phyloP scores from a whole-genome alignment of 371 early-diverging fungal species.

The Mucor indicus region DNA sequence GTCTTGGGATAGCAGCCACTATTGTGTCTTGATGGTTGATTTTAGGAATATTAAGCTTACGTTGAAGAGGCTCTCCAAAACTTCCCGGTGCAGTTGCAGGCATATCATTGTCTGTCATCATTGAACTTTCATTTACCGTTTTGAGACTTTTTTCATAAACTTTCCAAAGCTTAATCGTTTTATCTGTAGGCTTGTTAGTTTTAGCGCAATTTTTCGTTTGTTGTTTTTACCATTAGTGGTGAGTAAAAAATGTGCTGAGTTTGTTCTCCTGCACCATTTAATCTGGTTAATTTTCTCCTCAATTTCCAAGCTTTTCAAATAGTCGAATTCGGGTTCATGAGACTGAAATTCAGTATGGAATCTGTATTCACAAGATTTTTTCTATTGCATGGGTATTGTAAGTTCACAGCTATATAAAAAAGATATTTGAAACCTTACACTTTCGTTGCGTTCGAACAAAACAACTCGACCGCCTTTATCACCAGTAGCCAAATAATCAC shows the following conservation, averaged over 20 bases:
- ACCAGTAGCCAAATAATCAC: conserved; percentile 96
- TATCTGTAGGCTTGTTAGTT: conserved; percentile 61
- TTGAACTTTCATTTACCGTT: conserved; percentile 85
- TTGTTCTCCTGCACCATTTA: conserved; percentile 94
- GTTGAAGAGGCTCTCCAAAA: background rate
- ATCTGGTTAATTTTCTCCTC: conserved; percentile 99
- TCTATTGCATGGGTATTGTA: no score
- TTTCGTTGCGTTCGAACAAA: conserved; percentile 93
- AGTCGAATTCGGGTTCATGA: conserved; percentile 99
- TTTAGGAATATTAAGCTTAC: conserved; percentile 75
- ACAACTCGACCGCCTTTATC: conserved; percentile 98
- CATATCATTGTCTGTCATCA: conserved; percentile 26
- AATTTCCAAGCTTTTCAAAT: conserved; percentile 98
- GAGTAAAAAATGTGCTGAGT: conserved; percentile 93
- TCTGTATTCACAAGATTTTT: conserved; percentile 98
- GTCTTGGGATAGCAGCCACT: conserved; percentile 91
- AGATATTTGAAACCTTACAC: conserved; percentile 58
- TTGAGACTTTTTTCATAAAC: conserved; percentile 95
- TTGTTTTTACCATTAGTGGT: conserved; percentile 87
- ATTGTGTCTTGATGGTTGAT: conserved; percentile 92
- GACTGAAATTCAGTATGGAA: conserved; percentile 99
- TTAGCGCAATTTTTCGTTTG: no score
- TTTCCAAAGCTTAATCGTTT: conserved; percentile 99
- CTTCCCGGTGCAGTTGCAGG: conserved; percentile 7
- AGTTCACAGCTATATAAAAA: background rate